Base-by-base conservation (phyloP, 345 rosid genomes). In the Pistacia atlantica region DNA sequence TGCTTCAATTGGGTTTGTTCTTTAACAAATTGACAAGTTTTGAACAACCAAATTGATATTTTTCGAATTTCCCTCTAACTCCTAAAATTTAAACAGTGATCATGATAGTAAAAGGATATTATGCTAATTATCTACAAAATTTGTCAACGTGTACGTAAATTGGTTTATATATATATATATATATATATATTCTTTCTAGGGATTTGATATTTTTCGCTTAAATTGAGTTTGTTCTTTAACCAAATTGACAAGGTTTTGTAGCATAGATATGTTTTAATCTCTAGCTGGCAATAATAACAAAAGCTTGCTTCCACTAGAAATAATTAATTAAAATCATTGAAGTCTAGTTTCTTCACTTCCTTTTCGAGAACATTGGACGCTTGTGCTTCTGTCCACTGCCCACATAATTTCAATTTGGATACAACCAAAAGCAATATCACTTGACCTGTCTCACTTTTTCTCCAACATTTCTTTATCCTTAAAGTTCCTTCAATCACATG, bases 351-450 rank as follows among this genome's bases (percentile, higher is more conserved):
- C 11, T 16, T 5, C 10, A 14, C 18, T 31, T 56, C 11, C 31
- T 70, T 33, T 54, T 70, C 18, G 18, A 35, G 16, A 17, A 33
- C 35, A 16, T 70, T 31, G 73, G 61, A 51, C 10, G 73, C 28
- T 52, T 33, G 46, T 55, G 74, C 17, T n/a, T 16, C 8, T n/a
- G 11, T 56, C 51, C 62, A 55, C 7, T 54, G 57, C n/a, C 6
- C n/a, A 16, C 20, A 54, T 16, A 13, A 3, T 48, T 52, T 71
- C 28, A 28, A 52, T 10, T 14, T n/a, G 18, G 14, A 37, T 56
- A 51, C 63, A 71, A 37, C 51, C 74, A 71, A 17, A 71, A 71
- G 31, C 51, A 11, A 3, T n/a, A 16, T 42, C 51, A 17, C 68
- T 64, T 64, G 4, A 3, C 57, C 5, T 54, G 4, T 35, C 67